Percentiles rank a stretch among this genome's conserved stretches.
Evolutionary conservation across 331 rosid species (phyloP).

Genomic region (Rhamnella rubrinervis): DNA sequence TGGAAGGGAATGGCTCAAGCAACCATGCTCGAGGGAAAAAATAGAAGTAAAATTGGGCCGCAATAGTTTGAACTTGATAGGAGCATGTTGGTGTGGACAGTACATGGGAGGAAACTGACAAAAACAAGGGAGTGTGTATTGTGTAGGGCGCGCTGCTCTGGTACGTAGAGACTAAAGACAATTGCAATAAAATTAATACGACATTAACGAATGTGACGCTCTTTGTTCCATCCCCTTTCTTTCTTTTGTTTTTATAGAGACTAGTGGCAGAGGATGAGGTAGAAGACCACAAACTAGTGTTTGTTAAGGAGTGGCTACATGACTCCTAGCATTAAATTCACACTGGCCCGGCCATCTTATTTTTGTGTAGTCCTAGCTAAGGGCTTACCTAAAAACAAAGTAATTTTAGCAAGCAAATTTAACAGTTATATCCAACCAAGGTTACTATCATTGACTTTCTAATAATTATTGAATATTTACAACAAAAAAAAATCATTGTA

Average conservation of each 20-base stretch:
- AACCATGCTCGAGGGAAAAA: too few relatives aligned
- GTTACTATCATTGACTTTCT: too few relatives aligned
- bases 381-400: not conserved
- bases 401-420: too few relatives aligned
- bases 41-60: too few relatives aligned
- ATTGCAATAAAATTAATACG: constrained; percentile 18
- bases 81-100: too few relatives aligned
- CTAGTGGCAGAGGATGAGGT: not conserved
- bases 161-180: constrained; percentile 19
- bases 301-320: constrained; percentile 20
- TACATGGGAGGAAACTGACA: not conserved
- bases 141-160: not conserved
- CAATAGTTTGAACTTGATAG: too few relatives aligned
- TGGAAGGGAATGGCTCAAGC: too few relatives aligned
- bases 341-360: constrained; percentile 1
- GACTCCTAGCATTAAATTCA: constrained; percentile 24
- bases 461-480: too few relatives aligned
- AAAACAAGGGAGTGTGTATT: not conserved
- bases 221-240: constrained; percentile 22
- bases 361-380: not conserved
- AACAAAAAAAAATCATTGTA: too few relatives aligned
- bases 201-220: constrained; percentile 24
- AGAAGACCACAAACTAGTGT: constrained; percentile 12
- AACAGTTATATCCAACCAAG: too few relatives aligned
- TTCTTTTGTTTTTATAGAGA: not conserved